These are phyloP conservation scores for Eutypella sp. DNA, from an alignment of 2,329 filamentous ascomycete genomes.

Conservation along the genomic window DNA sequence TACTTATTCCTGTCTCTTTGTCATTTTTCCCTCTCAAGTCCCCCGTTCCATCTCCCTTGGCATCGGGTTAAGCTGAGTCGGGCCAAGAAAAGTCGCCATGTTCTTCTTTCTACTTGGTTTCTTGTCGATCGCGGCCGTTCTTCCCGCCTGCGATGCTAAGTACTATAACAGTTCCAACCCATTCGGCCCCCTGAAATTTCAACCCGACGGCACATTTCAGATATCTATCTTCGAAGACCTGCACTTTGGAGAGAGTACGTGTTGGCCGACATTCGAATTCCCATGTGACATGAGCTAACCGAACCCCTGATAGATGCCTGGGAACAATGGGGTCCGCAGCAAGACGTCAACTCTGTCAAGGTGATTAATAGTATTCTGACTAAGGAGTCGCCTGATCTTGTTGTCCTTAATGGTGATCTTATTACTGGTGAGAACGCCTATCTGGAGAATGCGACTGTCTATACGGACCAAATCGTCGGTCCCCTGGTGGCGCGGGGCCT, in stretches of 20 bases:
- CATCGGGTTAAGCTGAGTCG: no score
- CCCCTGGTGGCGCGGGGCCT: conserved; percentile 52
- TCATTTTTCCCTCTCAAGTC: no score
- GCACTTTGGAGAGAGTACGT: conserved; percentile 64
- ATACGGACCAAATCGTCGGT: conserved; percentile 54
- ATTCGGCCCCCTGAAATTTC: conserved; percentile 30
- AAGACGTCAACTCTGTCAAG: conserved; percentile 51
- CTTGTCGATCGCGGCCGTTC: conserved; percentile 5
- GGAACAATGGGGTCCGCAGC: conserved; percentile 40
- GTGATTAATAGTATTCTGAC: conserved; percentile 57
- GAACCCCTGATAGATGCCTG: conserved; percentile 33
- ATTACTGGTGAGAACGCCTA: conserved; percentile 63
- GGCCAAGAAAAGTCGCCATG: no score
- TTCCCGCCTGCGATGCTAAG: conserved; percentile 15
- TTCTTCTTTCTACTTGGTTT: conserved; percentile 1
- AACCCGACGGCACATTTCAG: conserved; percentile 42
- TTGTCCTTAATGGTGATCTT: conserved; percentile 67
- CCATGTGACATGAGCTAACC: background rate
- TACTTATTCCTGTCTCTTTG: no score
- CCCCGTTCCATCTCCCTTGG: no score
- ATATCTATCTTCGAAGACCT: conserved; percentile 63
- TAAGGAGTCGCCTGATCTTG: conserved; percentile 51
- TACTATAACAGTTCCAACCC: conserved; percentile 8
- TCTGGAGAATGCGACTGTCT: conserved; percentile 48
- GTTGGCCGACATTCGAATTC: no score